Percentiles rank a stretch among this genome's conserved stretches.
These are phyloP conservation scores for Pichia phayaonensis DNA, from an alignment of 805 yeast genomes.

Conservation along the genomic window DNA sequence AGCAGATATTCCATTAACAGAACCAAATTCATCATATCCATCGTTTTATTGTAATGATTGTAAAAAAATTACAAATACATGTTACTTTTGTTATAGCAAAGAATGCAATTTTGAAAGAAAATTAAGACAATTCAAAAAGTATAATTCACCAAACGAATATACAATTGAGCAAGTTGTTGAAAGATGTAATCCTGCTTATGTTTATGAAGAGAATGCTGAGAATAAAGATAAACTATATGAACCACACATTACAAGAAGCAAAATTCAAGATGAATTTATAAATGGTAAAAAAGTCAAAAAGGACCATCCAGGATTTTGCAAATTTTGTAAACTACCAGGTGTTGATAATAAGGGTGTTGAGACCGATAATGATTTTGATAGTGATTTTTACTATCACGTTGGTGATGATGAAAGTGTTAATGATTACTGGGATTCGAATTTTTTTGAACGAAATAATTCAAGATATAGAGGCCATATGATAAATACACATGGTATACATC, in stretches of 20 bases:
- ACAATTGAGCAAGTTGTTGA: neutral
- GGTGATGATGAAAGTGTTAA: no score
- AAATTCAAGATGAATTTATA: neutral
- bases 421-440: conserved; percentile 7
- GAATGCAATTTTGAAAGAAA: conserved; percentile 1
- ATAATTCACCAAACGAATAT: conserved; percentile 2
- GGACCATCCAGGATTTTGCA: conserved; percentile 10
- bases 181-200: conserved; percentile 1
- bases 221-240: conserved; percentile 3
- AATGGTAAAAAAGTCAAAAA: conserved; percentile 5
- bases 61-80: conserved; percentile 5
- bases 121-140: conserved; percentile 1
- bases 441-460: conserved; percentile 13
- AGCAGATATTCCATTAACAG: neutral
- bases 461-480: conserved; percentile 14
- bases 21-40: neutral
- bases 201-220: conserved; percentile 6
- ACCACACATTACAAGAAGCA: conserved; percentile 8
- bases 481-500: conserved; percentile 15
- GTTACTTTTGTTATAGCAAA: conserved; percentile 5
- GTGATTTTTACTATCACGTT: no score
- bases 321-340: conserved; percentile 1
- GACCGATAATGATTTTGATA: no score
- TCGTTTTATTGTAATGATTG: conserved; percentile 3
- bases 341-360: neutral